Base-by-base conservation (phyloP, 2,329 filamentous ascomycete species). In the Fusarium anthophilum region DNA sequence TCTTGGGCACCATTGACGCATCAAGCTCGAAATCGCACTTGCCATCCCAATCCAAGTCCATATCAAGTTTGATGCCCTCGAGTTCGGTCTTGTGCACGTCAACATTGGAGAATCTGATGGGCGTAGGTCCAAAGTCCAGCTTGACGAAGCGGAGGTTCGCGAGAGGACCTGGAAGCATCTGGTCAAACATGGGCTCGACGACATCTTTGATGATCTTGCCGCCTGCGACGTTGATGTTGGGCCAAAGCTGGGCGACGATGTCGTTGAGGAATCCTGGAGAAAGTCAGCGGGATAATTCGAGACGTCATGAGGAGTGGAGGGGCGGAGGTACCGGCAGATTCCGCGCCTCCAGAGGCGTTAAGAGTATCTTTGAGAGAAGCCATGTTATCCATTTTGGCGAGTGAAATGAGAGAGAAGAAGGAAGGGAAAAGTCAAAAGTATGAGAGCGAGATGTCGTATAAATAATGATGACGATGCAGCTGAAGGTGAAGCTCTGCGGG, bases 191-290 rank as follows among this genome's bases (percentile, higher is more conserved):
- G 8, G 76, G 76, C n/a, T 78, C 76, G 26, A 78, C 76, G 0
- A 66, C 38, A 22, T 78, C 57, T 53, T 77, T 78, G 63, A 77
- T 53, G 24, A 78, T 78, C 41, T 65, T 65, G 55, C 71, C 67
- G 37, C 75, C 76, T 11, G 76, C 76, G 26, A 78, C 67, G n/a
- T 73, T 78, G 69, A 78, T 78, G 51, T 78, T 78, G 38, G 76
- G 75, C 76, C 76, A 78, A 41, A 78, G 61, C 37, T 78, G 76
- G 9, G 76, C 76, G 47, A 78, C 38, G 35, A 78, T 78, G 58
- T 77, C 75, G 63, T 77, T 78, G 44, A 78, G 63, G 65, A 78
- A 78, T 54, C 76, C 76, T 78, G 38, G 0, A 12, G 2, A 35
- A 50, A n/a, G 70, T 77, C 17, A 78, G 72, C 43, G 15, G 54